Conservation (phyloP, 768 basidiomycete species). For the Pleurotus eryngii region DNA sequence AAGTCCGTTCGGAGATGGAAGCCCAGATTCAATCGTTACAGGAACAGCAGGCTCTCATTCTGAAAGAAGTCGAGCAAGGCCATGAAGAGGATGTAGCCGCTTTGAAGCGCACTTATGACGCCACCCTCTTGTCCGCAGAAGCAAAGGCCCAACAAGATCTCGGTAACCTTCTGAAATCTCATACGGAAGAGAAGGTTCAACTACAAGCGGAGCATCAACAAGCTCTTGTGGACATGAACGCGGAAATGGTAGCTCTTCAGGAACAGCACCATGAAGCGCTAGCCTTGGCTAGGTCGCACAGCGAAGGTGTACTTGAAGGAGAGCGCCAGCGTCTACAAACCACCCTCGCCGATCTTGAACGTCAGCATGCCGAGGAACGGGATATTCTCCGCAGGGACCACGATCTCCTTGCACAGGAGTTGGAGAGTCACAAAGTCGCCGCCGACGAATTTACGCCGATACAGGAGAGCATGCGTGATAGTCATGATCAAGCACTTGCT, state of each 20-base stretch:
- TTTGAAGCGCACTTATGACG: slow-evolving; percentile 46
- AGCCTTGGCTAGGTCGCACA: slow-evolving; percentile 33
- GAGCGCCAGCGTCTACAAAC: slow-evolving; percentile 45
- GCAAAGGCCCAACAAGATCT: slow-evolving; percentile 24
- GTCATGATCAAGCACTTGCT: slow-evolving; percentile 44
- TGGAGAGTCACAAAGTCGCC: slow-evolving; percentile 56
- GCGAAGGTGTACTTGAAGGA: slow-evolving; percentile 36
- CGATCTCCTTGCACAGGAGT: slow-evolving; percentile 50
- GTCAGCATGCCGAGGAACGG: slow-evolving; percentile 45
- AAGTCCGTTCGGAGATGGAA: slow-evolving; percentile 38
- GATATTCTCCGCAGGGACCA: slow-evolving; percentile 45
- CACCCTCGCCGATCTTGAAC: slow-evolving; percentile 47
- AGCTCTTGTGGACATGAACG: slow-evolving; percentile 38
- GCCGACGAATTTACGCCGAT: slow-evolving; percentile 46
- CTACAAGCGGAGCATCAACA: slow-evolving; percentile 48
- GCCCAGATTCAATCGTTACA: slow-evolving; percentile 41
- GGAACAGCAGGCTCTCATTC: slow-evolving; percentile 51
- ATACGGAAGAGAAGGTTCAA: slow-evolving; percentile 36
- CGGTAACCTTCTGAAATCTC: slow-evolving; percentile 31
- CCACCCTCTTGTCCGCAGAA: slow-evolving; percentile 29
- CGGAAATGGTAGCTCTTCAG: slow-evolving; percentile 34
- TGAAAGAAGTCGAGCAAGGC: slow-evolving; percentile 52
- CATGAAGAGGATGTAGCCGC: slow-evolving; percentile 55
- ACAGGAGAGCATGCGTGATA: slow-evolving; percentile 37
- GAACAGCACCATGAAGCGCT: slow-evolving; percentile 33